phyloP scores from a whole-genome alignment of 306 rosid species.

The Glycine latifolia region DNA sequence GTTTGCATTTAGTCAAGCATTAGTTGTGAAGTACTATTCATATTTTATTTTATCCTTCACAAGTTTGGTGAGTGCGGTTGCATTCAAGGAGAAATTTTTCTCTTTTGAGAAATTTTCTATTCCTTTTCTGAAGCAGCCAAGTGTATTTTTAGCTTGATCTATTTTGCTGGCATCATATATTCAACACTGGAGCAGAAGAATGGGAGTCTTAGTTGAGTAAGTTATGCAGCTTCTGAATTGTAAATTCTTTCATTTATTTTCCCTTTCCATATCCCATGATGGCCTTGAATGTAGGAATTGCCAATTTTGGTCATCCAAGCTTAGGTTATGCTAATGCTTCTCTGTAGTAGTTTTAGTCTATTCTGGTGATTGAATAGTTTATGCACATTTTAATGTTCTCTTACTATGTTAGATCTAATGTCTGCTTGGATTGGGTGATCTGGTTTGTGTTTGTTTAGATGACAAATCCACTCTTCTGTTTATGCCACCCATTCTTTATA shows the following conservation, averaged over 20 bases:
- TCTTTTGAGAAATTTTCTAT: no score
- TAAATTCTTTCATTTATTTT: conserved; percentile 34
- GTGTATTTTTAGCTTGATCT: conserved; percentile 4
- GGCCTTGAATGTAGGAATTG: conserved; percentile 21
- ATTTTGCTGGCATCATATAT: conserved; percentile 39
- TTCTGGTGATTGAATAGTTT: no score
- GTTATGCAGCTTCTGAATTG: conserved; percentile 45
- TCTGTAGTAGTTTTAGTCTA: no score
- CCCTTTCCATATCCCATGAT: conserved; percentile 36
- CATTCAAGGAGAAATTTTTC: conserved; percentile 33
- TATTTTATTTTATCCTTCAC: conserved; percentile 1
- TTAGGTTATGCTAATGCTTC: conserved; percentile 17
- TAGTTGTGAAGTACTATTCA: background rate
- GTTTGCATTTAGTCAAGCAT: background rate
- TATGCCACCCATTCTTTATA: conserved; percentile 12
- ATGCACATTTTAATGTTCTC: background rate
- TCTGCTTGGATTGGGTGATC: conserved; percentile 23
- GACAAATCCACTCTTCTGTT: conserved; percentile 11
- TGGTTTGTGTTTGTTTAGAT: conserved; percentile 20
- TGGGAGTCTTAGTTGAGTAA: conserved; percentile 46
- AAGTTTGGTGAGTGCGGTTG: conserved; percentile 23
- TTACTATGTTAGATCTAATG: conserved; percentile 8
- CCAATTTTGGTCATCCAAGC: conserved; percentile 23
- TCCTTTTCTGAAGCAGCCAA: conserved; percentile 35
- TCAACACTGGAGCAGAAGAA: conserved; percentile 45